Conservation (phyloP, 108 stramenopile genomes). For the Nitzschia sp. region DNA sequence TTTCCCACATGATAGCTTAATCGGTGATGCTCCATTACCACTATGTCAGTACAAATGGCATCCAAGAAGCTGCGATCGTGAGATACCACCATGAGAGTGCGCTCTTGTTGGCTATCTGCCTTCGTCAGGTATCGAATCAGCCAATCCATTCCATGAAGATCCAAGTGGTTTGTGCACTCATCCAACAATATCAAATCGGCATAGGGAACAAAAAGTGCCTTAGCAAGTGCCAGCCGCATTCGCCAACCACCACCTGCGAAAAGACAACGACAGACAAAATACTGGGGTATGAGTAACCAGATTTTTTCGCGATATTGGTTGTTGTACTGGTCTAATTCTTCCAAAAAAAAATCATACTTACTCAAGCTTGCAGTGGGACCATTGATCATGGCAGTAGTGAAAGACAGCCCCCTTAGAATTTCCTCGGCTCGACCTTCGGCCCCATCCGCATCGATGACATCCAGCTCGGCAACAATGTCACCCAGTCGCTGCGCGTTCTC, state of each 20-base stretch:
- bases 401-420: constrained; percentile 64
- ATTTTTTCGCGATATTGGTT: neutral
- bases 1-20: constrained; percentile 71
- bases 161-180: constrained; percentile 94
- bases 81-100: constrained; percentile 82
- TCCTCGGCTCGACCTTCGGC: constrained; percentile 67
- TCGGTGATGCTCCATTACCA: constrained; percentile 50
- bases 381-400: constrained; percentile 61
- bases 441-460: constrained; percentile 49
- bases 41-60: constrained; percentile 66
- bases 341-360: neutral
- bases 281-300: no score
- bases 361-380: constrained; percentile 63
- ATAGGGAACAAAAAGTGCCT: constrained; percentile 60
- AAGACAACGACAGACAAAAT: no score
- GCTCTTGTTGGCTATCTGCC: constrained; percentile 30
- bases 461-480: constrained; percentile 70
- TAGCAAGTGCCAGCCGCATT: constrained; percentile 89
- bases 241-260: constrained; percentile 88
- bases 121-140: constrained; percentile 75
- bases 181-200: constrained; percentile 89
- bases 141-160: constrained; percentile 85
- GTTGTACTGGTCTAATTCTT: neutral
- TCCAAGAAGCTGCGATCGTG: constrained; percentile 92
- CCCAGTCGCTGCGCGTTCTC: constrained; percentile 53